phyloP scores from a whole-genome alignment of 495 filamentous ascomycete species.

The Aspergillus cristatus region DNA sequence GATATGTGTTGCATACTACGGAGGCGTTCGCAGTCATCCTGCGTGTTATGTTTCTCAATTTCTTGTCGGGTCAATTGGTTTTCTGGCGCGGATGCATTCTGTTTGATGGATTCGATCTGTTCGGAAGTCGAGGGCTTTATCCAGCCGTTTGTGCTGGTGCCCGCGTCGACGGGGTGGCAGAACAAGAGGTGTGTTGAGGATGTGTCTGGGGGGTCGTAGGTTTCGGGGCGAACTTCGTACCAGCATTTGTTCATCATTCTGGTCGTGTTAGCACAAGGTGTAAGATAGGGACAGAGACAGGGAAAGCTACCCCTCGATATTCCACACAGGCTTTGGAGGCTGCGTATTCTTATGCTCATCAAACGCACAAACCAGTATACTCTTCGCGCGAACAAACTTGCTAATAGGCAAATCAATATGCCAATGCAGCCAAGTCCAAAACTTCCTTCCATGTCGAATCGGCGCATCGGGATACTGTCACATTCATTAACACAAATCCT shows the following conservation, averaged over 20 bases:
- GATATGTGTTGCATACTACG: conserved; percentile 13
- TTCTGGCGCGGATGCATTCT: not conserved
- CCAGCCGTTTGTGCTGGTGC: conserved; percentile 4
- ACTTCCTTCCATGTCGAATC: conserved; percentile 4
- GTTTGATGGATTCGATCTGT: not conserved
- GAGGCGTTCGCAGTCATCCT: conserved; percentile 5
- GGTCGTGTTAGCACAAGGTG: not conserved
- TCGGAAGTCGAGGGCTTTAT: not conserved
- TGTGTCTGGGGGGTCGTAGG: conserved; percentile 4
- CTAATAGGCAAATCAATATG: conserved; percentile 3
- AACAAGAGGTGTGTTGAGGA: conserved; percentile 8
- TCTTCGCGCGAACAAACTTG: conserved; percentile 2
- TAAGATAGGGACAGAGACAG: not conserved
- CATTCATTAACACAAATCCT: not conserved
- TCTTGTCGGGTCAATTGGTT: conserved; percentile 1
- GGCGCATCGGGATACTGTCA: conserved; percentile 5
- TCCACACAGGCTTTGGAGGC: conserved; percentile 9
- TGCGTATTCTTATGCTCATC: conserved; percentile 12
- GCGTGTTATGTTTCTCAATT: not conserved
- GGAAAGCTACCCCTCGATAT: conserved; percentile 6
- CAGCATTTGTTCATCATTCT: conserved; percentile 29
- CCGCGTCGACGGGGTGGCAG: conserved; percentile 3
- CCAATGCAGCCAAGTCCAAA: conserved; percentile 8
- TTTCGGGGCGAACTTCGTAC: conserved; percentile 17
- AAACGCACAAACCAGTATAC: conserved; percentile 5